phyloP scores from a whole-genome alignment of 176 grass and related monocot species.

The Cymbopogon citratus region DNA sequence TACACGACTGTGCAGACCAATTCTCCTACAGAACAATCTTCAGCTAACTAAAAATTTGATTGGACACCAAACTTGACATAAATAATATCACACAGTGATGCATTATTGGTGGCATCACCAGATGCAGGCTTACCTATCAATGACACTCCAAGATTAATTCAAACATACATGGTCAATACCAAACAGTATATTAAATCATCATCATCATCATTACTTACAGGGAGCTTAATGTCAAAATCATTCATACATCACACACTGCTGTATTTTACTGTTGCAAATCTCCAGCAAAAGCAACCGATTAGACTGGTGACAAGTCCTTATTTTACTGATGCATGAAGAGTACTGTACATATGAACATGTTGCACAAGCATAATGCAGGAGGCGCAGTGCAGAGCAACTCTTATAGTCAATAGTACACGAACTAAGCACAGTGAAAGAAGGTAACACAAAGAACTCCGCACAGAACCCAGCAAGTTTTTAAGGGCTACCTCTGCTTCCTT shows the following conservation, averaged over 20 bases:
- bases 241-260: neutral
- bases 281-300: neutral
- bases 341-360: neutral
- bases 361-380: neutral
- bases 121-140: constrained; percentile 12
- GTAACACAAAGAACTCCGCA: neutral
- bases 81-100: neutral
- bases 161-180: neutral
- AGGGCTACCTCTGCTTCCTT: constrained; percentile 64
- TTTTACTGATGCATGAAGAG: neutral
- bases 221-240: neutral
- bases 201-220: neutral
- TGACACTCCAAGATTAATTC: neutral
- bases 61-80: neutral
- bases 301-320: neutral
- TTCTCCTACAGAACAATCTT: neutral
- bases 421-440: neutral
- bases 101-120: neutral
- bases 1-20: neutral
- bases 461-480: neutral
- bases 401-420: neutral
- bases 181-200: neutral
- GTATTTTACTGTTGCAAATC: neutral
- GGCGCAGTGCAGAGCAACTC: neutral
- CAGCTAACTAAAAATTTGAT: neutral